Percentiles rank a stretch among this genome's conserved stretches.
Conservation (phyloP, 495 filamentous ascomycete genomes). For the Xylaria acuta region DNA sequence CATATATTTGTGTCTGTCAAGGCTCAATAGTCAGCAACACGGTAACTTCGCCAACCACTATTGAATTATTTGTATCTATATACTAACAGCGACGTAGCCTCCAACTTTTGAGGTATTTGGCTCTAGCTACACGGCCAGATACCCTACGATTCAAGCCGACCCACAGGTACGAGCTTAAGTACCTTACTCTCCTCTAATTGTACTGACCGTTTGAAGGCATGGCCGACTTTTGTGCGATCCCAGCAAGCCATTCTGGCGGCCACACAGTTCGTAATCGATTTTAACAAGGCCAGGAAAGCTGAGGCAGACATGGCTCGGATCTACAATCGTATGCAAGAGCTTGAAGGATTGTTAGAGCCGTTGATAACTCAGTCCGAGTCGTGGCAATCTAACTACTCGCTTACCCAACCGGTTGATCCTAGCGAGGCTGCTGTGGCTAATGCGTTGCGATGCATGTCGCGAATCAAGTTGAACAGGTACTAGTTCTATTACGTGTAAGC, state of each 20-base stretch:
- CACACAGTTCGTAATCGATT: slow-evolving; percentile 60
- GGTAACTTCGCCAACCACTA: slow-evolving; percentile 41
- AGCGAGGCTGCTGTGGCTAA: slow-evolving; percentile 55
- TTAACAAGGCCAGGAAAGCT: slow-evolving; percentile 42
- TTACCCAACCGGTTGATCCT: slow-evolving; percentile 49
- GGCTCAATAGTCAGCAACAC: slow-evolving; percentile 66
- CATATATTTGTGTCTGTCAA: slow-evolving; percentile 65
- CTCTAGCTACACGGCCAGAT: slow-evolving; percentile 62
- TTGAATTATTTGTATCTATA: not conserved
- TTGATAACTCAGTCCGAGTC: slow-evolving; percentile 55
- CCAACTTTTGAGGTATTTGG: slow-evolving; percentile 62
- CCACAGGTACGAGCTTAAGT: slow-evolving; percentile 52
- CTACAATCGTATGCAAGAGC: slow-evolving; percentile 61
- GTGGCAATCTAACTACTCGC: slow-evolving; percentile 47
- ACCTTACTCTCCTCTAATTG: not conserved
- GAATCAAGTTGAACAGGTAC: slow-evolving; percentile 65
- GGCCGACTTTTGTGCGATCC: slow-evolving; percentile 61
- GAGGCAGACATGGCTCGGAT: slow-evolving; percentile 56
- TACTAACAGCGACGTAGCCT: slow-evolving; percentile 45
- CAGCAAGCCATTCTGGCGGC: slow-evolving; percentile 64
- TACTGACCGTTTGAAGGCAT: slow-evolving; percentile 48
- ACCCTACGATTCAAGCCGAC: slow-evolving; percentile 60
- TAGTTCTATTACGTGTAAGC: not conserved
- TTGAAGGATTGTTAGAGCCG: slow-evolving; percentile 59
- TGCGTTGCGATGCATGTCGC: slow-evolving; percentile 60